Evolutionary conservation across 495 filamentous ascomycete species (phyloP), one percentile per base, ranked within the genome.

Genomic region (Xylaria venustula): DNA sequence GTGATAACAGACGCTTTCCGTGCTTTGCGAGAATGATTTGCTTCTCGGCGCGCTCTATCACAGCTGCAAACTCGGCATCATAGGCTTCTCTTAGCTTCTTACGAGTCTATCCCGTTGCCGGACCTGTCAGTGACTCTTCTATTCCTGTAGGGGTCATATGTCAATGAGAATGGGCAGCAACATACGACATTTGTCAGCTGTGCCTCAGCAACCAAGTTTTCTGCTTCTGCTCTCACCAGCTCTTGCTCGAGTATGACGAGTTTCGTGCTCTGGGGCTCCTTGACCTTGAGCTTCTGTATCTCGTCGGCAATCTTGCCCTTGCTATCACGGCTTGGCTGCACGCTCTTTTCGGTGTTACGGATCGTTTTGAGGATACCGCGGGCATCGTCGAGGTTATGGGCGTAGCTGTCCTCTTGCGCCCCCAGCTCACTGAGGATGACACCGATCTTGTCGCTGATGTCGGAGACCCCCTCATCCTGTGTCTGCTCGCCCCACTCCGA

Each of bases 401-500:
- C 92, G 74, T 91, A 97, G 36, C 80, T 63, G 62, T 96, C 92
- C 68, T 98, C 94, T 75, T 96, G 92, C 69, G 94, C 89, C 37
- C 92, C 94, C 34, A 98, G 81, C 77, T 97, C 94, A 0, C 88
- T 86, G 51, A 98, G 78, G 67, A 98, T 77, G 32, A 98, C 94
- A 30, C 91, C 95, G 42, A 98, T 77, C 77, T 98, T 98, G 78
- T 98, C 95, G 59, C 88, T 88, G 57, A 98, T 82, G 71, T 97
- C 93, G 8, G 85, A 90, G 65, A 98, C 77, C 37, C 87, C 86
- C 47, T 94, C 92, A 70, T 98, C 94, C 3, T 82, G 80, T 2
- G 92, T 94, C 42, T 87, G 83, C 72, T 97, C 92, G 53, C 94
- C 95, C 95, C 95, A 98, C 57, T 97, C 94, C 5, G 90, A 93